phyloP scores from a whole-genome alignment of 2,329 filamentous ascomycete genomes.

The Xylariales sp. region DNA sequence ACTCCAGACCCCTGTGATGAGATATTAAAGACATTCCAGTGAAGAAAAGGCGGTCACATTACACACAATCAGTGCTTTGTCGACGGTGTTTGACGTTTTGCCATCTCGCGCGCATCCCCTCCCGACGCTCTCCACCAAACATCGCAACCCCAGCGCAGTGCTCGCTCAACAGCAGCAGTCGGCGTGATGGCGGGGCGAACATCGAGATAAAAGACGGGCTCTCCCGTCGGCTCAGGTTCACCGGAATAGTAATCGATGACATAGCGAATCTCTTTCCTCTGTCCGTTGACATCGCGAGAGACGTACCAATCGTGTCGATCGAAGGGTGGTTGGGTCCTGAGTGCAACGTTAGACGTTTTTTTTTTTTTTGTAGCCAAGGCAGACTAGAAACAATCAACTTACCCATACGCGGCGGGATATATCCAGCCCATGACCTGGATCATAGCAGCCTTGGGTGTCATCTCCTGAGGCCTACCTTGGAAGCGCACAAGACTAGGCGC shows the following conservation, averaged over 20 bases:
- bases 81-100: constrained; percentile 34
- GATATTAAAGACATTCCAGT: neutral
- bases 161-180: constrained; percentile 80
- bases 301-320: constrained; percentile 99
- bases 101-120: constrained; percentile 68
- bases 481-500: constrained; percentile 85
- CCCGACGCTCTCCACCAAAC: constrained; percentile 93
- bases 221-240: constrained; percentile 82
- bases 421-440: constrained; percentile 81
- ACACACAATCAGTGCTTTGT: constrained; percentile 16
- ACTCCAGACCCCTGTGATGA: constrained; percentile 29
- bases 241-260: constrained; percentile 97
- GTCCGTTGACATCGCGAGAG: constrained; percentile 74
- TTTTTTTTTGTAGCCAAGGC: neutral
- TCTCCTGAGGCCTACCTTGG: constrained; percentile 86
- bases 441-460: constrained; percentile 91
- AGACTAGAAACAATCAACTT: constrained; percentile 49
- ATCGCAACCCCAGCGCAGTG: constrained; percentile 91
- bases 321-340: constrained; percentile 86
- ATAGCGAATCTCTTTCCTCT: constrained; percentile 84
- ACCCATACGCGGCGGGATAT: constrained; percentile 84
- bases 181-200: constrained; percentile 90
- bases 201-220: constrained; percentile 96
- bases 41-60: neutral
- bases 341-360: constrained; percentile 1